Percentiles rank a stretch among this genome's conserved stretches.
Conservation (phyloP, 768 basidiomycete genomes). For the Lentinula guzmanii region DNA sequence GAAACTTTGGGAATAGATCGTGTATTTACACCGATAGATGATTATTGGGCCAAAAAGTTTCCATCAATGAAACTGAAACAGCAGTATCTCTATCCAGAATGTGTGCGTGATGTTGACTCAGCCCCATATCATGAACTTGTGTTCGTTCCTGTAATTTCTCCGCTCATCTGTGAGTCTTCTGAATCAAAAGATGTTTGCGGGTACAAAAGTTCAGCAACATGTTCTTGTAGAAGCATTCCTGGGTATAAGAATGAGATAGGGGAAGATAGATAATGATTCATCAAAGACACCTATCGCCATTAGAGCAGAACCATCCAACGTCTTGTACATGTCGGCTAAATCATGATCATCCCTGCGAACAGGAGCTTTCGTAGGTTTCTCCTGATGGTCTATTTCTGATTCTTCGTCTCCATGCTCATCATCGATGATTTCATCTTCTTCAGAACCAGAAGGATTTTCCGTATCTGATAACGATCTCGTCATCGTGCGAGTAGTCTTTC, state of each 20-base stretch:
- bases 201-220: conserved; percentile 10
- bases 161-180: neutral
- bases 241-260: neutral
- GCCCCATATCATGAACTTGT: neutral
- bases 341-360: neutral
- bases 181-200: neutral
- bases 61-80: neutral
- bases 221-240: conserved; percentile 47
- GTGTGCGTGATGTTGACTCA: neutral
- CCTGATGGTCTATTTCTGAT: neutral
- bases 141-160: neutral
- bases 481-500: neutral
- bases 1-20: neutral
- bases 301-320: conserved; percentile 44
- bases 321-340: conserved; percentile 41
- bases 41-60: neutral
- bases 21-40: neutral
- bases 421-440: neutral
- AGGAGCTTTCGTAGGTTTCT: neutral
- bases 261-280: neutral
- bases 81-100: neutral
- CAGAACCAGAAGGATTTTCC: neutral
- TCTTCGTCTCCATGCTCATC: neutral
- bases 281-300: conserved; percentile 38
- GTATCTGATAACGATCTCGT: neutral